These are phyloP conservation scores for Harringtonia lauricola DNA, from an alignment of 2,329 filamentous ascomycete species.

Conservation along the genomic window DNA sequence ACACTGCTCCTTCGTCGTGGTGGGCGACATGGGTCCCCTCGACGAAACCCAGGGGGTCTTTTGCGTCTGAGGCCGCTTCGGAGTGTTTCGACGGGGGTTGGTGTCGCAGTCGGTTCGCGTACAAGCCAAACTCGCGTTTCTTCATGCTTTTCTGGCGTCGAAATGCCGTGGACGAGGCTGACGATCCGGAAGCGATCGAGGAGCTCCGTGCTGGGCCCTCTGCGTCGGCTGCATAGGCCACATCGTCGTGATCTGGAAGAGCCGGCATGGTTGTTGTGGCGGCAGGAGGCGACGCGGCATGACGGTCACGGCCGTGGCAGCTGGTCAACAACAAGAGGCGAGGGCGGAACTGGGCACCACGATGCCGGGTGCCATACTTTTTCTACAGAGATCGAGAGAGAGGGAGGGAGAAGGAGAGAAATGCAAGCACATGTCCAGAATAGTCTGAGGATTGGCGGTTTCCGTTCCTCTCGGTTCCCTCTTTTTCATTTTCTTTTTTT, in stretches of 20 bases:
- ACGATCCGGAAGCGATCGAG: conserved; percentile 1
- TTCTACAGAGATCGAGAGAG: no score
- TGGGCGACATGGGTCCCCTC: conserved; percentile 1
- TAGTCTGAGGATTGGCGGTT: background rate
- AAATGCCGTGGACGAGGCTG: background rate
- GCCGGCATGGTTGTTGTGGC: conserved; percentile 6
- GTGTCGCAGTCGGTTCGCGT: conserved; percentile 15
- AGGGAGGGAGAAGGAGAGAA: background rate
- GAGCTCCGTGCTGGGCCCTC: conserved; percentile 8
- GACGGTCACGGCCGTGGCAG: background rate
- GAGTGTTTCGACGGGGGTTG: conserved; percentile 19
- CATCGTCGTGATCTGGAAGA: conserved; percentile 13
- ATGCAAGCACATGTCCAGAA: no score
- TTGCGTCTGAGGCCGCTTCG: conserved; percentile 11
- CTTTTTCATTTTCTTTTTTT: background rate
- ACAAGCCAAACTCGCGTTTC: conserved; percentile 15
- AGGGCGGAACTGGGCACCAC: no score
- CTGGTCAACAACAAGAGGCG: background rate
- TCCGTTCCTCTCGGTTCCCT: background rate
- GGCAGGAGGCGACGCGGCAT: background rate
- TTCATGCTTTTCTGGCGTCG: conserved; percentile 13
- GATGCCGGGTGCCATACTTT: no score
- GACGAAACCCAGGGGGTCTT: conserved; percentile 9
- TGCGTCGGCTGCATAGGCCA: conserved; percentile 14
- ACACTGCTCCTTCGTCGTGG: background rate